phyloP scores from a whole-genome alignment of 768 basidiomycete genomes.

The Boletus speciosus region DNA sequence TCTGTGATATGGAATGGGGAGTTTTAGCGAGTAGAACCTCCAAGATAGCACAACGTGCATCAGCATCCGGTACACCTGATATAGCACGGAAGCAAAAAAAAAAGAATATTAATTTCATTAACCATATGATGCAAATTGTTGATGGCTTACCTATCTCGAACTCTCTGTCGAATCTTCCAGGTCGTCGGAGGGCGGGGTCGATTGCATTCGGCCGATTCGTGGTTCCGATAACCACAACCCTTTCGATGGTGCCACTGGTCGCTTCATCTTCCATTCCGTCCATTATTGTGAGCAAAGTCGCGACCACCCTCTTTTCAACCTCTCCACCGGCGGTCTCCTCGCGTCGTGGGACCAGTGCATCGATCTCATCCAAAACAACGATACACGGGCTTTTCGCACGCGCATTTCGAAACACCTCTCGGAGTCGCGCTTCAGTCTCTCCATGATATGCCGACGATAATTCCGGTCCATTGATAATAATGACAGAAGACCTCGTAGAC shows the following conservation, averaged over 20 bases:
- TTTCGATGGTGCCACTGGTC: constrained; percentile 38
- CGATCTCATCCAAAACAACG: constrained; percentile 93
- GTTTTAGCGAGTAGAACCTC: constrained; percentile 78
- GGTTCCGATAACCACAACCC: constrained; percentile 93
- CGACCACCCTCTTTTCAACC: constrained; percentile 94
- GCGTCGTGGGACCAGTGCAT: constrained; percentile 86
- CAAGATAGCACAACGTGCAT: constrained; percentile 82
- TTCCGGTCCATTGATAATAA: constrained; percentile 94
- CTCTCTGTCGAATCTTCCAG: constrained; percentile 91
- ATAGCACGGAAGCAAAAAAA: not conserved
- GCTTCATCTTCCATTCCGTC: constrained; percentile 74
- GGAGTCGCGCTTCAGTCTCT: constrained; percentile 88
- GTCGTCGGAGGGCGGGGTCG: constrained; percentile 85
- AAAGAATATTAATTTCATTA: not conserved
- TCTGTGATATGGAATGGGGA: constrained; percentile 63
- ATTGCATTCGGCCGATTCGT: constrained; percentile 96
- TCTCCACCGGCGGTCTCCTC: constrained; percentile 91
- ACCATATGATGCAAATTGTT: not conserved
- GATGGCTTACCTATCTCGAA: constrained; percentile 78
- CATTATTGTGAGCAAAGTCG: constrained; percentile 89
- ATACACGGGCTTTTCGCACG: constrained; percentile 82
- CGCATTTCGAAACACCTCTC: constrained; percentile 88
- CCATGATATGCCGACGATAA: constrained; percentile 95
- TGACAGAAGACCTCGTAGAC: constrained; percentile 81
- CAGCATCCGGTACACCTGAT: constrained; percentile 82